Conservation (phyloP, 2,329 filamentous ascomycete genomes). For the Alternaria sp. region DNA sequence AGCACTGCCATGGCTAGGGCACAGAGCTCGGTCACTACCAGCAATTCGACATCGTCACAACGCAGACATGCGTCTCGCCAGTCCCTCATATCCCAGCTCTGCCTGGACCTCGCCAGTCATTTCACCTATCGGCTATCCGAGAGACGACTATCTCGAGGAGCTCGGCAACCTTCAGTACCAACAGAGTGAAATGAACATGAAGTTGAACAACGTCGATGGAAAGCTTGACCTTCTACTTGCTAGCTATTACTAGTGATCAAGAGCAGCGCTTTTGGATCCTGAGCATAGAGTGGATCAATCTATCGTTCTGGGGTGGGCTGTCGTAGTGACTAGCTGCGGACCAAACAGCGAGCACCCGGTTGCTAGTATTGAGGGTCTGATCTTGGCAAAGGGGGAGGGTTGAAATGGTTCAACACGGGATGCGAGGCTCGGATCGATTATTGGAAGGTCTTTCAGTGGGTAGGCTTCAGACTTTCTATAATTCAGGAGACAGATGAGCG, state of each 20-base stretch:
- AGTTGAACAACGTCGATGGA: constrained; percentile 1
- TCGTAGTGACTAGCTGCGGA: background rate
- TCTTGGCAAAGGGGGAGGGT: background rate
- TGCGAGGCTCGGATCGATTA: background rate
- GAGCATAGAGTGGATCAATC: background rate
- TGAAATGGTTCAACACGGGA: background rate
- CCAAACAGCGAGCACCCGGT: background rate
- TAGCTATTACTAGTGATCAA: background rate
- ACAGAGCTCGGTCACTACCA: constrained; percentile 6
- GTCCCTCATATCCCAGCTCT: background rate
- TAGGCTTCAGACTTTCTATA: background rate
- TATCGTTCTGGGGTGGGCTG: background rate
- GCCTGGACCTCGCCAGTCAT: constrained; percentile 4
- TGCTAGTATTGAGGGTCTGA: background rate
- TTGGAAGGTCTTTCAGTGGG: background rate
- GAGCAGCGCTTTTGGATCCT: background rate
- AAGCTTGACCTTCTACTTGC: background rate
- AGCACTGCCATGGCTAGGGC: background rate
- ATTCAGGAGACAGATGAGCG: background rate
- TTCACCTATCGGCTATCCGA: background rate
- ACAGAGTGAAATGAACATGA: background rate
- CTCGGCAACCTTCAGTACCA: constrained; percentile 2
- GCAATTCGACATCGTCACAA: constrained; percentile 2
- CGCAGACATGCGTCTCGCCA: constrained; percentile 3
- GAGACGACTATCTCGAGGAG: constrained; percentile 2